These are phyloP conservation scores for Deuterostichococcus epilithicus DNA, from an alignment of 139 green algal species.

Conservation along the genomic window DNA sequence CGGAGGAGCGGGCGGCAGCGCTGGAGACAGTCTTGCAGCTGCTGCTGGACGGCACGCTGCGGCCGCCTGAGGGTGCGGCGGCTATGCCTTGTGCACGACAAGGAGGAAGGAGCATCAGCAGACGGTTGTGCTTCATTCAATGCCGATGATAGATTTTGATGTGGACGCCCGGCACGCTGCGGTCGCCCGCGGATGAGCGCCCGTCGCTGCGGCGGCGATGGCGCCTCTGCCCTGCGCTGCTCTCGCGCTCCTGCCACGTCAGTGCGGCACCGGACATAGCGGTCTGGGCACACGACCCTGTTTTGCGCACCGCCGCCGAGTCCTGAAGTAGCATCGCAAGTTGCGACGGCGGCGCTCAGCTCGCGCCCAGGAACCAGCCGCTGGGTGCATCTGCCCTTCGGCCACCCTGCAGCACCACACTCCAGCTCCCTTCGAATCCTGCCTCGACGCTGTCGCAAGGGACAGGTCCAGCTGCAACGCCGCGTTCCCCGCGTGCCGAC, in stretches of 20 bases:
- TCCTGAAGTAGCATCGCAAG: no score
- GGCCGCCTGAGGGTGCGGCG: not conserved
- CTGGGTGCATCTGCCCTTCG: not conserved
- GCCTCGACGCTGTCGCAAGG: not conserved
- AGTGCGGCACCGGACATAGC: no score
- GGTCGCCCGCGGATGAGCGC: no score
- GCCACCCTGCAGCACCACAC: no score
- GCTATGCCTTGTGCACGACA: not conserved
- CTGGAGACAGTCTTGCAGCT: conserved; percentile 1
- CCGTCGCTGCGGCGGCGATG: not conserved
- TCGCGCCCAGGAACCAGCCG: no score
- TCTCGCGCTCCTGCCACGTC: not conserved
- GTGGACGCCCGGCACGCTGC: not conserved
- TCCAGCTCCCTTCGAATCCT: not conserved
- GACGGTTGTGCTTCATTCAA: not conserved
- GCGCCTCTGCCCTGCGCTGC: not conserved
- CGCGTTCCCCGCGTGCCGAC: no score
- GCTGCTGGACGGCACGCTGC: not conserved
- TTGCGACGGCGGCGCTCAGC: no score
- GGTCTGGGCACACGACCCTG: no score
- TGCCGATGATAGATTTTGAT: not conserved
- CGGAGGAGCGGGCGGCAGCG: no score
- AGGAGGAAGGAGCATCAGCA: not conserved
- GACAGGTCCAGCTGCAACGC: not conserved
- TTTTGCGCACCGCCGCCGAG: no score